Conservation (phyloP, 225 moss, liverwort and hornwort genomes). For the Ulota crispa region DNA sequence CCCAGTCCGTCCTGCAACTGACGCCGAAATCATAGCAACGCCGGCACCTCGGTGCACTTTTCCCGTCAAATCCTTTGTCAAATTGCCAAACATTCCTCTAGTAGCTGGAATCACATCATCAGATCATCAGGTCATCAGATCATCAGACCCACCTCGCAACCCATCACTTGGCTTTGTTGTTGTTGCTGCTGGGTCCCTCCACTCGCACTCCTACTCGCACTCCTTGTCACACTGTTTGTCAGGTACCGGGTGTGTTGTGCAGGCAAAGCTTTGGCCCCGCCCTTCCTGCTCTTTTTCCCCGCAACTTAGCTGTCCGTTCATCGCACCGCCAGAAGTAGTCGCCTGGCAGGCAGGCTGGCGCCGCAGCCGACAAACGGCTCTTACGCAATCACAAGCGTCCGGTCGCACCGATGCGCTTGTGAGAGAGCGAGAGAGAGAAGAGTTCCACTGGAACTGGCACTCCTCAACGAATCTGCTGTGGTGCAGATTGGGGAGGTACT, state of each 20-base stretch:
- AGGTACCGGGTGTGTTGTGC: neutral
- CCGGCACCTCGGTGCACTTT: no score
- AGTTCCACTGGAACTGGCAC: no score
- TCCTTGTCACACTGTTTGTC: no score
- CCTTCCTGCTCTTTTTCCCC: neutral
- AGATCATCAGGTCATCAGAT: no score
- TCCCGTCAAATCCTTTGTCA: neutral
- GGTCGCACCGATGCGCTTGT: neutral
- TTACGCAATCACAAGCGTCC: neutral
- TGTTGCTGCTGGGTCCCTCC: no score
- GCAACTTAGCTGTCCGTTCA: neutral
- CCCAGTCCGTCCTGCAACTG: no score
- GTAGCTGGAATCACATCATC: neutral
- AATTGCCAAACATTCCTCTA: conserved; percentile 8
- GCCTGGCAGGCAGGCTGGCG: neutral
- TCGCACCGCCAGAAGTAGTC: no score
- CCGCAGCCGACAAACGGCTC: neutral
- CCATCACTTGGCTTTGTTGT: no score
- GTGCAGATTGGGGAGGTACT: no score
- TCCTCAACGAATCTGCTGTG: no score
- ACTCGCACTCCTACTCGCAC: no score
- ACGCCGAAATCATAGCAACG: no score
- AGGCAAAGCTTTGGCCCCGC: neutral
- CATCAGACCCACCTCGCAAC: neutral
- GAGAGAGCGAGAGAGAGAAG: neutral